Percentiles rank a stretch among this genome's conserved stretches.
Evolutionary conservation across 176 grass and related monocot genomes (phyloP).

Genomic region (Aegilops longissima): DNA sequence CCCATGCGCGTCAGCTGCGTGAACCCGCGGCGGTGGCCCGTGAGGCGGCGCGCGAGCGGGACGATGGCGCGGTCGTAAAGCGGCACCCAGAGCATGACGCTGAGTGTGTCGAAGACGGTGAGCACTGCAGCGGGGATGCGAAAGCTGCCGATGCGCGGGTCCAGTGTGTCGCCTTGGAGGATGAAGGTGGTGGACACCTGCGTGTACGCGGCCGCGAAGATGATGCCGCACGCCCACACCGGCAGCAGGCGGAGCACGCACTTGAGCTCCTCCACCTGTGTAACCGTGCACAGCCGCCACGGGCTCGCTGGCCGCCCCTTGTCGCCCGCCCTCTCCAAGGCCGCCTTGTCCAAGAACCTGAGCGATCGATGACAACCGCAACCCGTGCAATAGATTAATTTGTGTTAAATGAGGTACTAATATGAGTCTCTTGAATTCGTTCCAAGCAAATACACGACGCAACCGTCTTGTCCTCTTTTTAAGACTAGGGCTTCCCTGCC

Average conservation of each 20-base stretch:
- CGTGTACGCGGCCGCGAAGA: constrained; percentile 44
- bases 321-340: constrained; percentile 18
- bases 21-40: constrained; percentile 31
- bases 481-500: too few species aligned
- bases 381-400: too few species aligned
- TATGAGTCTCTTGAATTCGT: too few species aligned
- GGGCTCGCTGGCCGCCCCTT: constrained; percentile 13
- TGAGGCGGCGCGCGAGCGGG: constrained; percentile 27
- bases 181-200: constrained; percentile 55
- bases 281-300: constrained; percentile 79
- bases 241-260: constrained; percentile 47
- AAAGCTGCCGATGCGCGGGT: constrained; percentile 45
- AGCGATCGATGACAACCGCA: background rate
- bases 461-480: too few species aligned
- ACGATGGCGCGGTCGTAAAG: constrained; percentile 48
- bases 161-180: constrained; percentile 54
- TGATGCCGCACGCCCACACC: constrained; percentile 49
- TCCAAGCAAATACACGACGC: too few species aligned
- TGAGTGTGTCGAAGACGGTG: constrained; percentile 62
- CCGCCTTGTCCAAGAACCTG: constrained; percentile 64
- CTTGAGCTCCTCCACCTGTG: constrained; percentile 90
- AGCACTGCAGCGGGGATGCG: constrained; percentile 44
- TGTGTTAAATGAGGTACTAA: too few species aligned
- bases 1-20: constrained; percentile 55
- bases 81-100: constrained; percentile 59